Conservation (phyloP, 257 asterid species). For the Solanum infundibuliforme region DNA sequence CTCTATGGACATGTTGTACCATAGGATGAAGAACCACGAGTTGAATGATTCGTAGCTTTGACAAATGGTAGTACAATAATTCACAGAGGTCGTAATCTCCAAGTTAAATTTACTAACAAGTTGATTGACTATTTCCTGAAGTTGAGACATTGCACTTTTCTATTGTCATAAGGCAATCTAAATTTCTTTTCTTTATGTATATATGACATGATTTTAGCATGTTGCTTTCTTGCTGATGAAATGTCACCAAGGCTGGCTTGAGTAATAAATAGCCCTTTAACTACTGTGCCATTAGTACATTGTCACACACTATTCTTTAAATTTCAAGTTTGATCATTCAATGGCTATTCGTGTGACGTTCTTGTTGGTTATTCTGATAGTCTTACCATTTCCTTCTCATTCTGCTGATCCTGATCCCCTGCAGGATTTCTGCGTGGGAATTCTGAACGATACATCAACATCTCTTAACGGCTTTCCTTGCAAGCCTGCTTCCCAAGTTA, state of each 20-base stretch:
- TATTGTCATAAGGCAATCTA: not conserved
- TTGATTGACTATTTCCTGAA: not conserved
- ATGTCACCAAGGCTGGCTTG: not conserved
- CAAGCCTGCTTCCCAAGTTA: slow-evolving; percentile 27
- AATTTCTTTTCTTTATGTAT: not conserved
- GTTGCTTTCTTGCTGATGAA: not conserved
- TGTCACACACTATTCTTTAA: not conserved
- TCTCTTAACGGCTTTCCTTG: slow-evolving; percentile 50
- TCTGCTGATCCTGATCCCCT: slow-evolving; percentile 44
- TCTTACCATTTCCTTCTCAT: slow-evolving; percentile 21
- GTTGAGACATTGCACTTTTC: not conserved
- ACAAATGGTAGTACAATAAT: not conserved
- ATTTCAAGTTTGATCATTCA: not conserved
- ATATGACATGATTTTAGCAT: not conserved
- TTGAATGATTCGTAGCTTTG: not conserved
- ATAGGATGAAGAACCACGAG: not conserved
- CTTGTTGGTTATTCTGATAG: not conserved
- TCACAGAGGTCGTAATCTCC: not conserved
- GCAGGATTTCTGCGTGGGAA: slow-evolving; percentile 52
- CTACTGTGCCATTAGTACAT: not conserved
- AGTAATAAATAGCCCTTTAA: not conserved
- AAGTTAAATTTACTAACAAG: not conserved
- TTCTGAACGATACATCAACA: not conserved
- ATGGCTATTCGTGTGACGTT: not conserved
- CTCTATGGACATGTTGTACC: not conserved